Conservation (phyloP, 768 basidiomycete species). For the Mycena haematopus region DNA sequence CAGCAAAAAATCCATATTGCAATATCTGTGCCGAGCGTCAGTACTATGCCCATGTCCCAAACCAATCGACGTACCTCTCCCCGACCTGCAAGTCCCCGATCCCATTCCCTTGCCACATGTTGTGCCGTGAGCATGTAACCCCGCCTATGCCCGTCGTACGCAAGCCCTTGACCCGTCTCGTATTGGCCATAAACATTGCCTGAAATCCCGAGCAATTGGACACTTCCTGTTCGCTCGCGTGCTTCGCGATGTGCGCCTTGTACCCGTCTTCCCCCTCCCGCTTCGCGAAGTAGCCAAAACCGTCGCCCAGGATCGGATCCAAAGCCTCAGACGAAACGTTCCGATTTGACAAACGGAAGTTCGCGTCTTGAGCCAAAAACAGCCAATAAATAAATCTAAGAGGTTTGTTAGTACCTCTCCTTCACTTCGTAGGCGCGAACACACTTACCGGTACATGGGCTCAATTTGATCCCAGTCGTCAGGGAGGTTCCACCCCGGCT, state of each 20-base stretch:
- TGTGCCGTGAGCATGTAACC: neutral
- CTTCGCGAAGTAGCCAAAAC: neutral
- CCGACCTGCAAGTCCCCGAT: neutral
- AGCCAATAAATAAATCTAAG: neutral
- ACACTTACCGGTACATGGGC: neutral
- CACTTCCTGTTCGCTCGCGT: neutral
- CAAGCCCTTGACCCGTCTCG: neutral
- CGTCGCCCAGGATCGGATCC: conserved; percentile 13
- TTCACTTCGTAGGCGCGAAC: too few relatives aligned
- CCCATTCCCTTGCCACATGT: neutral
- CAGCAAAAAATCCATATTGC: too few relatives aligned
- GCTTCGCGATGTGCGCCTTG: conserved; percentile 7
- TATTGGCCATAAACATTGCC: neutral
- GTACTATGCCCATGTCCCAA: neutral
- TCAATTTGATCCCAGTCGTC: too few relatives aligned
- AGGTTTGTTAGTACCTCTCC: too few relatives aligned
- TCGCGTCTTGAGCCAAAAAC: conserved; percentile 2
- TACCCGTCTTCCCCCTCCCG: conserved; percentile 9
- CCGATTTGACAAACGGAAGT: conserved; percentile 9
- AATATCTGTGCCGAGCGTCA: neutral
- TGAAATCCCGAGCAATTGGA: conserved; percentile 12
- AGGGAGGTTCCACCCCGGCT: neutral
- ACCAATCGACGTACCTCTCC: neutral
- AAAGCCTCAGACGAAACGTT: neutral
- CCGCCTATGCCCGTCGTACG: neutral